A percentile compares a stretch with the other conserved stretches of the same genome.
Evolutionary conservation across 2,329 filamentous ascomycete genomes (phyloP).

Genomic region (Cercospora citrullina): DNA sequence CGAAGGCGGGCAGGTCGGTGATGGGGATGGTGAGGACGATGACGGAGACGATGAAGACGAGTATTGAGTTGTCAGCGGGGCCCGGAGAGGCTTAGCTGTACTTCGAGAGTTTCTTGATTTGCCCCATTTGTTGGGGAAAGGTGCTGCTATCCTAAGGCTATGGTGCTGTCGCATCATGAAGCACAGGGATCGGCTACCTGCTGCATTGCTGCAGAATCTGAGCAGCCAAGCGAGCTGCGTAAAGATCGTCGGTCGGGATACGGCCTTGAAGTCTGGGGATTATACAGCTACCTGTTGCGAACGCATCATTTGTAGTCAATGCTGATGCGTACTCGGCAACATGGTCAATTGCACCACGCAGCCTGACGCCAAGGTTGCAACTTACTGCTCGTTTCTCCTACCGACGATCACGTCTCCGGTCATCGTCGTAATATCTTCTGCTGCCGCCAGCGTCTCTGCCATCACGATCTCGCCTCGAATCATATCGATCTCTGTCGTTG

Average conservation of each 20-base stretch:
- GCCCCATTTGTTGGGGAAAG: background rate
- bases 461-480: constrained; percentile 31
- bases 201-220: background rate
- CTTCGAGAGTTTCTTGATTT: background rate
- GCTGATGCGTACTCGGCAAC: background rate
- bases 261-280: background rate
- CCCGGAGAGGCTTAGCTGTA: background rate
- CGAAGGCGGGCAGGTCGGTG: background rate
- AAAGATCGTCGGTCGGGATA: background rate
- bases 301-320: background rate
- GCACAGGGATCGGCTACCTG: background rate
- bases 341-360: background rate
- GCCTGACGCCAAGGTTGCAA: background rate
- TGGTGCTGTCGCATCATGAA: background rate
- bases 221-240: background rate
- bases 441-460: constrained; percentile 12
- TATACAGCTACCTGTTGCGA: background rate
- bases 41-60: constrained; percentile 8
- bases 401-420: constrained; percentile 20
- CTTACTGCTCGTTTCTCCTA: background rate
- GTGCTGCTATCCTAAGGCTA: background rate
- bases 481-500: constrained; percentile 27
- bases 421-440: constrained; percentile 29
- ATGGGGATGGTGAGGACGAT: background rate
- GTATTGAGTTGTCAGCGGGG: background rate